Percentiles rank a stretch among this genome's conserved stretches.
Conservation (phyloP, 2,329 filamentous ascomycete species). For the Penicillium sp. region DNA sequence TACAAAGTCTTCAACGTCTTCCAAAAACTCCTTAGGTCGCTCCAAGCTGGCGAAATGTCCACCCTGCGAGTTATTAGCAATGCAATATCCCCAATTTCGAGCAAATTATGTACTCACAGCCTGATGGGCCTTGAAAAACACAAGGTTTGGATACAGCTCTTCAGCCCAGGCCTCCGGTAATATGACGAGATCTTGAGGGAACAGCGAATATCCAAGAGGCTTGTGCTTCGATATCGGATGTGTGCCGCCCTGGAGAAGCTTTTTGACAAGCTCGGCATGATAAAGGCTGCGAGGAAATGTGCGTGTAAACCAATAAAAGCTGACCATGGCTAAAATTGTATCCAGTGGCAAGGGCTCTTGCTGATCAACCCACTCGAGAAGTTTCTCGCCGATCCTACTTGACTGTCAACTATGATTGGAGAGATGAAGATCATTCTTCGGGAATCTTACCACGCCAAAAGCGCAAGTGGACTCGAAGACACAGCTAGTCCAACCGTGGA, state of each 20-base stretch:
- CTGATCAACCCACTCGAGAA: slow-evolving; percentile 10
- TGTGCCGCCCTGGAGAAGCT: background rate
- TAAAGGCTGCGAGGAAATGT: slow-evolving; percentile 10
- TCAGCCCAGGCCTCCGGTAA: slow-evolving; percentile 9
- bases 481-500: slow-evolving; percentile 60
- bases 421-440: background rate
- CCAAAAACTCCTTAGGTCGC: slow-evolving; percentile 1
- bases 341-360: slow-evolving; percentile 3
- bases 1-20: slow-evolving; percentile 5
- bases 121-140: slow-evolving; percentile 1
- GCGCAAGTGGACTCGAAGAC: slow-evolving; percentile 55
- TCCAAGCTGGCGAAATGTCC: slow-evolving; percentile 12
- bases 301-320: slow-evolving; percentile 10
- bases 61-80: slow-evolving; percentile 2
- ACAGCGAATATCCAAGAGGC: slow-evolving; percentile 11
- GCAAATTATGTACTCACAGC: background rate
- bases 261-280: slow-evolving; percentile 2
- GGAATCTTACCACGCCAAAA: slow-evolving; percentile 54
- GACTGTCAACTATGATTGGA: background rate
- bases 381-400: slow-evolving; percentile 9
- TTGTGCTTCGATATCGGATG: slow-evolving; percentile 3
- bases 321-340: slow-evolving; percentile 1
- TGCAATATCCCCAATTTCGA: background rate
- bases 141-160: slow-evolving; percentile 8
- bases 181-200: slow-evolving; percentile 6